Percentiles rank a stretch among this genome's conserved stretches.
These are phyloP conservation scores for Leptomonas pyrrhocoris DNA, from an alignment of 208 protist species.

Conservation along the genomic window DNA sequence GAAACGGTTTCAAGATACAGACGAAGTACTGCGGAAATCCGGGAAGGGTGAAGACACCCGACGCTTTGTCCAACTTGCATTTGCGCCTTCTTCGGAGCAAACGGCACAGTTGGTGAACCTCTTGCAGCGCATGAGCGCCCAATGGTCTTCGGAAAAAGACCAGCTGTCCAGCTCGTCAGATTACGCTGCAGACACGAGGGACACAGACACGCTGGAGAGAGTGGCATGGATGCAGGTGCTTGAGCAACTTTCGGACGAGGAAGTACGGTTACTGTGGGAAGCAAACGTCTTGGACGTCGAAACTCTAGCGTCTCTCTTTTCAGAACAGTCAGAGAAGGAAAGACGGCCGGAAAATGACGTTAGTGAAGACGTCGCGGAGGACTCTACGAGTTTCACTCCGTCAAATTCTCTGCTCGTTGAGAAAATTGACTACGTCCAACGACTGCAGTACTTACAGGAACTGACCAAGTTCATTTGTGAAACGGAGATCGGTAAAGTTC, in stretches of 20 bases:
- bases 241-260: conserved; percentile 44
- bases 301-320: conserved; percentile 31
- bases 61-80: conserved; percentile 58
- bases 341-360: background rate
- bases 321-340: background rate
- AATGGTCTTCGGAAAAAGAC: conserved; percentile 14
- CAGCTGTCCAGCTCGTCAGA: background rate
- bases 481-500: conserved; percentile 31
- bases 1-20: conserved; percentile 53
- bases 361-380: background rate
- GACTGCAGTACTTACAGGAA: conserved; percentile 48
- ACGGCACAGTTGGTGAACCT: conserved; percentile 13
- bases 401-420: conserved; percentile 34
- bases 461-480: conserved; percentile 43
- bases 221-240: conserved; percentile 70
- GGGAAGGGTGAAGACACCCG: conserved; percentile 42
- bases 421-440: conserved; percentile 40
- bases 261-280: conserved; percentile 53
- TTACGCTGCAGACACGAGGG: background rate
- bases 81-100: conserved; percentile 28
- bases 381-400: background rate
- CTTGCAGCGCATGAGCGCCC: conserved; percentile 13
- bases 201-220: background rate
- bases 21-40: conserved; percentile 68
- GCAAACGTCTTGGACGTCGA: conserved; percentile 53